phyloP scores from a whole-genome alignment of 2,329 filamentous ascomycete species.

The Aspergillus hortae region DNA sequence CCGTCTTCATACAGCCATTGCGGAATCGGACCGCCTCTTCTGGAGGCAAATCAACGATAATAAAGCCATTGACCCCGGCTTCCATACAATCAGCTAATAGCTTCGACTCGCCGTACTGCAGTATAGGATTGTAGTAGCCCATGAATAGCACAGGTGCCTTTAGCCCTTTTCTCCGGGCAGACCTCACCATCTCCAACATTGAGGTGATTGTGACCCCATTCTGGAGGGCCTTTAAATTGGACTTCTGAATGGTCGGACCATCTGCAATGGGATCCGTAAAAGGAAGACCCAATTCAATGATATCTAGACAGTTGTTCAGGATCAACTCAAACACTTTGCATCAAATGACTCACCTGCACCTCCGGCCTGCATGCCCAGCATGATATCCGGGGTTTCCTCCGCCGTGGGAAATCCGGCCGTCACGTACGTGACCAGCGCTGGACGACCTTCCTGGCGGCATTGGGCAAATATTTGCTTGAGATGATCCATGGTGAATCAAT shows the following conservation, averaged over 20 bases:
- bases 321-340: neutral
- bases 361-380: conserved; percentile 84
- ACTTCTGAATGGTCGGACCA: conserved; percentile 87
- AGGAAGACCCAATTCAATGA: conserved; percentile 90
- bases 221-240: conserved; percentile 79
- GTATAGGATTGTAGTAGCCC: conserved; percentile 95
- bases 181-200: conserved; percentile 75
- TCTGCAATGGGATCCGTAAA: conserved; percentile 97
- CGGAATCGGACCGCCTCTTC: conserved; percentile 94
- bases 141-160: conserved; percentile 82
- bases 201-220: conserved; percentile 79
- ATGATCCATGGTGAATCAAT: conserved; percentile 37
- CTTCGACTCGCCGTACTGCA: conserved; percentile 85
- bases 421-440: conserved; percentile 88
- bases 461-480: conserved; percentile 51
- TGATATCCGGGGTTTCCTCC: conserved; percentile 73
- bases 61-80: conserved; percentile 91
- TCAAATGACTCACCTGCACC: conserved; percentile 64
- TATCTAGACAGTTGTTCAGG: conserved; percentile 52
- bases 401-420: conserved; percentile 83
- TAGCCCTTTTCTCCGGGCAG: conserved; percentile 71
- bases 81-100: conserved; percentile 75
- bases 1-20: conserved; percentile 72
- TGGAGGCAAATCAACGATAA: conserved; percentile 90
- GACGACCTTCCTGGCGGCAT: conserved; percentile 54